Evolutionary conservation across 2,329 filamentous ascomycete genomes (phyloP).

Genomic region (Colletotrichum sp.): DNA sequence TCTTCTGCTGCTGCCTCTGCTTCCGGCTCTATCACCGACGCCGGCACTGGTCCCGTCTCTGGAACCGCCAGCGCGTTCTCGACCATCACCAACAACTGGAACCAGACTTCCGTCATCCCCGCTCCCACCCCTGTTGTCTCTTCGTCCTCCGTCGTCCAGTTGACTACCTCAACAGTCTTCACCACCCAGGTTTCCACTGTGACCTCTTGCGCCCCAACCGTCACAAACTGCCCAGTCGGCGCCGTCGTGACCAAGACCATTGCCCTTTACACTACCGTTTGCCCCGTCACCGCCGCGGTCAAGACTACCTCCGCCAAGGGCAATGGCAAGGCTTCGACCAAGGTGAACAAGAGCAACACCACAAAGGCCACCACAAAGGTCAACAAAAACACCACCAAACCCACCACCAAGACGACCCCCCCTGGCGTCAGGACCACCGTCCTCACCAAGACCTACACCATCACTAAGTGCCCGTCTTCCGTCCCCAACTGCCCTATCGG

Average conservation of each 20-base stretch:
- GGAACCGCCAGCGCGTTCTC: background rate
- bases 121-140: conserved; percentile 9
- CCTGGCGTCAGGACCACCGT: conserved; percentile 33
- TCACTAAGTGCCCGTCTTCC: conserved; percentile 59
- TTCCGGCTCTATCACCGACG: background rate
- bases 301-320: conserved; percentile 10
- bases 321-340: background rate
- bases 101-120: background rate
- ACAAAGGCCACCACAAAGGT: background rate
- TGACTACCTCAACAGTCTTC: conserved; percentile 43
- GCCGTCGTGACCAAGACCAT: conserved; percentile 40
- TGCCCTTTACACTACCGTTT: conserved; percentile 44
- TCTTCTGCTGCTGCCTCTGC: background rate
- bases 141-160: conserved; percentile 9
- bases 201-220: conserved; percentile 56
- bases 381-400: background rate
- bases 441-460: conserved; percentile 52
- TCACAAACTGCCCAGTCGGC: conserved; percentile 42
- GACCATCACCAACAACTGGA: background rate
- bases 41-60: background rate
- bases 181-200: conserved; percentile 54
- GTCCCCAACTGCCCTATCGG: conserved; percentile 42
- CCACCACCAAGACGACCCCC: background rate
- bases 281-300: conserved; percentile 37
- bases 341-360: background rate